These are phyloP conservation scores for Physocladia obscura DNA, from an alignment of 192 early-diverging fungal genomes.

Conservation along the genomic window DNA sequence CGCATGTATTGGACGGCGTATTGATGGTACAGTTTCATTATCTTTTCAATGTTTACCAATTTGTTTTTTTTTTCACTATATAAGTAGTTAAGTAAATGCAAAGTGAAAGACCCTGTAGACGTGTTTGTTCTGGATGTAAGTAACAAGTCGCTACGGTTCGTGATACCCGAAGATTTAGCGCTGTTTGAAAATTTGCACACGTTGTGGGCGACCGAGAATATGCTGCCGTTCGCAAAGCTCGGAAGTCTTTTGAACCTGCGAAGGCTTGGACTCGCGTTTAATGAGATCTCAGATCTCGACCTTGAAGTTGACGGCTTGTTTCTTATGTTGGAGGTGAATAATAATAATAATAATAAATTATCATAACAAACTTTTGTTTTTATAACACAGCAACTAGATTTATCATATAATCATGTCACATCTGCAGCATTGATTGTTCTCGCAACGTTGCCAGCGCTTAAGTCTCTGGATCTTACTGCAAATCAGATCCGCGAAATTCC, in stretches of 20 bases:
- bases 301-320: conserved; percentile 54
- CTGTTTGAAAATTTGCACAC: conserved; percentile 55
- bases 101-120: conserved; percentile 47
- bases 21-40: not conserved
- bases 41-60: not conserved
- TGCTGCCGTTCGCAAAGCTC: conserved; percentile 47
- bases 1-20: conserved; percentile 13
- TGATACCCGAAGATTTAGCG: conserved; percentile 53
- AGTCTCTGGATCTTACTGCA: conserved; percentile 43
- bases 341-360: not conserved
- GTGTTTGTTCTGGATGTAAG: conserved; percentile 49
- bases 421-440: conserved; percentile 47
- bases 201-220: conserved; percentile 47
- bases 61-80: not conserved
- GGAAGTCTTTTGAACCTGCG: conserved; percentile 41
- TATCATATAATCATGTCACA: conserved; percentile 51
- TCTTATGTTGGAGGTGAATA: conserved; percentile 37
- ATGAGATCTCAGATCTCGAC: conserved; percentile 52
- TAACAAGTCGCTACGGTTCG: conserved; percentile 39
- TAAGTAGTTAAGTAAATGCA: conserved; percentile 46
- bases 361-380: conserved; percentile 2
- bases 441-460: conserved; percentile 44
- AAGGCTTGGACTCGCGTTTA: conserved; percentile 47
- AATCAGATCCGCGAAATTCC: conserved; percentile 45
- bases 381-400: conserved; percentile 41